Evolutionary conservation across 306 rosid genomes (phyloP), one percentile per base, ranked within the genome.

Genomic region (Vigna unguiculata): DNA sequence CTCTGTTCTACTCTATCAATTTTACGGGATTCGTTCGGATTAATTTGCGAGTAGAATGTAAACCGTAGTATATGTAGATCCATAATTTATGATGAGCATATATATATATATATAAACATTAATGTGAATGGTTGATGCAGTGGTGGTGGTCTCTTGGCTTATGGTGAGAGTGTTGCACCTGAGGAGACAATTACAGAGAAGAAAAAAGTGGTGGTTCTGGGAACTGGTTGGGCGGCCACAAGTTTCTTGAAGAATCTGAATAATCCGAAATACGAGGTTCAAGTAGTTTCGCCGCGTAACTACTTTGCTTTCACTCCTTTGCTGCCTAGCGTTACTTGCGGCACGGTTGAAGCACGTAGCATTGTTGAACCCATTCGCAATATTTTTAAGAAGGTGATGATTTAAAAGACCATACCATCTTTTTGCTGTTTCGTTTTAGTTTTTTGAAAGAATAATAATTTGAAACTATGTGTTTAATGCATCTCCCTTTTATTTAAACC

Each of bases 141-240:
- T 87, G 96, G 99, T 17, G 97, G 97, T 22, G 89, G 96, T 4
- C 80, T 88, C 53, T 68, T 88, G 80, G 97, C 92, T 5, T 95
- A 87, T 72, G 90, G 93, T 2, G 93, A 87, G 51, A 87, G 61
- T 22, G 82, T 24, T 21, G n/a, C 87, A 1, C 74, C 86, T 7
- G 90, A 78, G 73, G 83, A 47, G 46, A 85, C 17, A 22, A 91
- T 74, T 52, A 63, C 71, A 5, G 84, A 81, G 67, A 92, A 83
- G 84, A 91, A 91, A 82, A 95, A 88, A 78, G 96, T 95, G 75
- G 96, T 95, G 32, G 91, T 95, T 57, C 91, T 95, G 71, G 99
- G 99, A 78, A 95, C 97, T n/a, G 99, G 99, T 20, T 95, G 99
- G 99, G 99, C 96, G 19, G 92, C 88, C 38, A 95, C 99, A 6